Percentiles rank a stretch among this genome's conserved stretches.
Evolutionary conservation across 2,329 filamentous ascomycete genomes (phyloP).

Genomic region (Aspergillus nomiae): DNA sequence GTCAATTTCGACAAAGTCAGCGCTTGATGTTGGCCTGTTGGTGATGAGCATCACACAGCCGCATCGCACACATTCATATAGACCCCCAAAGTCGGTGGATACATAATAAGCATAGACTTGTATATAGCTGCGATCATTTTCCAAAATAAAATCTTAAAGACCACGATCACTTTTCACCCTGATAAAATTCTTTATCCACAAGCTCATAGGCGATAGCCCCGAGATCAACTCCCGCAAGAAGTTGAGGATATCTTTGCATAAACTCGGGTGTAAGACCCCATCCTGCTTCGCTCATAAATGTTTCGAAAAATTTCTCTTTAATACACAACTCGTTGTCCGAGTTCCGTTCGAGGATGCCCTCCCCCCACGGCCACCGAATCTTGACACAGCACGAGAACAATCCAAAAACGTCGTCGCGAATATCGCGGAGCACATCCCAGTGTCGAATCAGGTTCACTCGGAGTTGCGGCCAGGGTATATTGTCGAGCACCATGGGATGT

Average conservation of each 20-base stretch:
- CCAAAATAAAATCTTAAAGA: not conserved
- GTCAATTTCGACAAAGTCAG: not conserved
- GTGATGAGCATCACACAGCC: not conserved
- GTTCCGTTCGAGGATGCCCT: constrained; percentile 24
- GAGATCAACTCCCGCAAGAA: constrained; percentile 24
- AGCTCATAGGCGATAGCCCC: not conserved
- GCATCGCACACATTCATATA: not conserved
- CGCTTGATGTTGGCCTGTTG: not conserved
- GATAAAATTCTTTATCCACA: not conserved
- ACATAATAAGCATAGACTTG: not conserved
- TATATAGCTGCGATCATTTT: not conserved
- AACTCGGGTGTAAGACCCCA: constrained; percentile 31
- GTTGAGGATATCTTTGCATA: constrained; percentile 24
- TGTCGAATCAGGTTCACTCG: not conserved
- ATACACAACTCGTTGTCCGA: constrained; percentile 22
- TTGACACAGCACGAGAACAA: constrained; percentile 20
- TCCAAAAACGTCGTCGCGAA: not conserved
- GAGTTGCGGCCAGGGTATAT: constrained; percentile 24
- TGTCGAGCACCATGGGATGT: constrained; percentile 24
- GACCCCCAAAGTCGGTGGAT: not conserved
- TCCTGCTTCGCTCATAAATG: constrained; percentile 22
- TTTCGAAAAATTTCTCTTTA: constrained; percentile 20
- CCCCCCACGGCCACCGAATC: constrained; percentile 30
- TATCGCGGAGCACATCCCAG: constrained; percentile 12
- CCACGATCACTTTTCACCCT: not conserved